Evolutionary conservation across 1,139 yeast species (phyloP).

Genomic region (Nakaseomyces glabratus): DNA sequence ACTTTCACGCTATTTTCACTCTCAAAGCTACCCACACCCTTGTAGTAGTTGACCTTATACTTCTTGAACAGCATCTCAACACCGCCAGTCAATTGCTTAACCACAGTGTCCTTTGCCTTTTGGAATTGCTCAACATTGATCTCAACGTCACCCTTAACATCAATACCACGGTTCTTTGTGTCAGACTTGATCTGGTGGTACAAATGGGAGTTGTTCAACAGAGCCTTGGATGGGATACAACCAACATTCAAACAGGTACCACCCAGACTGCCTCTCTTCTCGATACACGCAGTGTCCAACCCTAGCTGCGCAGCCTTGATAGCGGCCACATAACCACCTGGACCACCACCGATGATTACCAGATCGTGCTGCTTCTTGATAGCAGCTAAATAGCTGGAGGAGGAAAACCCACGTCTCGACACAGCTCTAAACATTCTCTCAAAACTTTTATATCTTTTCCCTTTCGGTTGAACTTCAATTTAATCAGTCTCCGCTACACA

Average conservation of each 20-base stretch:
- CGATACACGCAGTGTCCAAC: slow-evolving; percentile 88
- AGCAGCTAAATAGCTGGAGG: slow-evolving; percentile 5
- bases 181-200: slow-evolving; percentile 86
- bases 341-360: slow-evolving; percentile 97
- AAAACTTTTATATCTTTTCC: too few relatives aligned
- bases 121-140: slow-evolving; percentile 74
- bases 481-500: too few relatives aligned
- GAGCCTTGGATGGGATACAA: slow-evolving; percentile 95
- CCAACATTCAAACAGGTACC: slow-evolving; percentile 99
- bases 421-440: slow-evolving; percentile 17
- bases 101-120: slow-evolving; percentile 88
- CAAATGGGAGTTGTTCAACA: slow-evolving; percentile 87
- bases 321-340: slow-evolving; percentile 98
- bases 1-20: slow-evolving; percentile 74
- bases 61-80: slow-evolving; percentile 91
- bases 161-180: slow-evolving; percentile 82
- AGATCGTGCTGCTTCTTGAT: slow-evolving; percentile 63
- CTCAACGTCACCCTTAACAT: slow-evolving; percentile 59
- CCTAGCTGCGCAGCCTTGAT: slow-evolving; percentile 98
- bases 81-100: slow-evolving; percentile 83
- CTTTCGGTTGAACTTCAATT: too few relatives aligned
- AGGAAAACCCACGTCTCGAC: slow-evolving; percentile 12
- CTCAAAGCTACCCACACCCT: slow-evolving; percentile 85
- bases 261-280: slow-evolving; percentile 91
- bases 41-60: slow-evolving; percentile 87